Evolutionary conservation across 192 early-diverging fungal species (phyloP).

Genomic region (Backusella liffmaniae): DNA sequence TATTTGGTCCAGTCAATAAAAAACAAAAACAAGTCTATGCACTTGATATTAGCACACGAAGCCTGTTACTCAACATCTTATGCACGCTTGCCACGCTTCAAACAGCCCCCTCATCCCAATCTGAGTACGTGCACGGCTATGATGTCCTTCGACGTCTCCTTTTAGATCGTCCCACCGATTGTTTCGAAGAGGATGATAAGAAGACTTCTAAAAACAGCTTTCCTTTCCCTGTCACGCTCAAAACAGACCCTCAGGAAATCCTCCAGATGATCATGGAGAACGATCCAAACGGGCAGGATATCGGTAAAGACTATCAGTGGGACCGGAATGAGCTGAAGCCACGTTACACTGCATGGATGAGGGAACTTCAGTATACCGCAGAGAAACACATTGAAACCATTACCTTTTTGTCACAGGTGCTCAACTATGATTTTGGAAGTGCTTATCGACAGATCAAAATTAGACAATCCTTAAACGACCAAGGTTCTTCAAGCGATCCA

Average conservation of each 20-base stretch:
- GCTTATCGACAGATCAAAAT: conserved; percentile 34
- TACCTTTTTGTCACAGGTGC: conserved; percentile 35
- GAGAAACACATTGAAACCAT: conserved; percentile 40
- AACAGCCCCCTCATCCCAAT: neutral
- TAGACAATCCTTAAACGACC: conserved; percentile 7
- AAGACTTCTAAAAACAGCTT: neutral
- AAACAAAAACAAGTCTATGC: conserved; percentile 31
- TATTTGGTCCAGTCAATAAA: conserved; percentile 33
- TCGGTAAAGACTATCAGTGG: neutral
- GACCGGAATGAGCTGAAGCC: conserved; percentile 6
- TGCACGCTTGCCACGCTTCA: conserved; percentile 37
- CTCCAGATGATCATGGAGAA: conserved; percentile 22
- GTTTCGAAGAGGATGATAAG: neutral
- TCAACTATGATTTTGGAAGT: conserved; percentile 41
- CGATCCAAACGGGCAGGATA: neutral
- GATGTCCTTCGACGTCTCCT: conserved; percentile 30
- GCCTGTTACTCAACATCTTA: conserved; percentile 31
- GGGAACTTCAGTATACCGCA: conserved; percentile 34
- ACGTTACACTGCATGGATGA: conserved; percentile 41
- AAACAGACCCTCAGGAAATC: conserved; percentile 25
- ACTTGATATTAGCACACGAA: conserved; percentile 32
- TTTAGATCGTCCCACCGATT: conserved; percentile 22
- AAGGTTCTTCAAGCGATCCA: neutral
- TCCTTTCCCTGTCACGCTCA: conserved; percentile 32
- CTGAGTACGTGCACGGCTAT: conserved; percentile 30